Evolutionary conservation across 495 filamentous ascomycete species (phyloP).

Genomic region (Hypoxylon intermedium): DNA sequence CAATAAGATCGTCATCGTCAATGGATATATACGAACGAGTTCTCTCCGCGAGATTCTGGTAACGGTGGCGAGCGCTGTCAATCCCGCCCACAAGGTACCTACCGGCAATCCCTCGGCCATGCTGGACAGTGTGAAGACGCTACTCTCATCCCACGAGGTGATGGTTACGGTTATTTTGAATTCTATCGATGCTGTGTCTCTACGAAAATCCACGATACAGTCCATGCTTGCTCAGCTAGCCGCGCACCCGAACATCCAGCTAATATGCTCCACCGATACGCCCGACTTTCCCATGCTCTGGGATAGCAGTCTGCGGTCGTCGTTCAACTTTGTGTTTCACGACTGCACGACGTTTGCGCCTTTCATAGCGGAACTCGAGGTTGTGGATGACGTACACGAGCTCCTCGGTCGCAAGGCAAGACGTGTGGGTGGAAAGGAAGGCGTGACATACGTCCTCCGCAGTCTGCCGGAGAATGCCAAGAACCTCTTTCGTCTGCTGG

Average conservation of each 20-base stretch:
- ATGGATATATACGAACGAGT: conserved; percentile 81
- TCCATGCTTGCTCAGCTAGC: conserved; percentile 77
- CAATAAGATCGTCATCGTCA: conserved; percentile 79
- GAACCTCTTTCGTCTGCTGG: conserved; percentile 80
- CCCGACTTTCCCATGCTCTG: conserved; percentile 87
- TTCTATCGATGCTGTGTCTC: conserved; percentile 79
- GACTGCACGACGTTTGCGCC: conserved; percentile 89
- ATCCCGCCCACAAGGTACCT: conserved; percentile 56
- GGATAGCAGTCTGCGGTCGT: conserved; percentile 79
- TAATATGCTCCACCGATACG: conserved; percentile 84
- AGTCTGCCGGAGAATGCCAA: conserved; percentile 91
- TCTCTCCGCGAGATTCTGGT: conserved; percentile 81
- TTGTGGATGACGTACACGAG: conserved; percentile 85
- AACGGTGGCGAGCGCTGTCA: conserved; percentile 71
- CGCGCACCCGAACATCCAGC: conserved; percentile 72
- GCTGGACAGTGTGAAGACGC: conserved; percentile 62
- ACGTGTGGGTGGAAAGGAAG: conserved; percentile 85
- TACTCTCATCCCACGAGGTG: conserved; percentile 51
- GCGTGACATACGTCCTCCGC: conserved; percentile 87
- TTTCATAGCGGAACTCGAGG: conserved; percentile 73
- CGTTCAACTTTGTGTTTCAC: conserved; percentile 88
- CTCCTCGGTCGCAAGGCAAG: conserved; percentile 84
- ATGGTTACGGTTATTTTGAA: conserved; percentile 77
- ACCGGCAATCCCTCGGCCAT: conserved; percentile 47
- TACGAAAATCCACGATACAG: conserved; percentile 75